Evolutionary conservation across 768 basidiomycete genomes (phyloP), one percentile per base, ranked within the genome.

Genomic region (Leccinum sublutescens): DNA sequence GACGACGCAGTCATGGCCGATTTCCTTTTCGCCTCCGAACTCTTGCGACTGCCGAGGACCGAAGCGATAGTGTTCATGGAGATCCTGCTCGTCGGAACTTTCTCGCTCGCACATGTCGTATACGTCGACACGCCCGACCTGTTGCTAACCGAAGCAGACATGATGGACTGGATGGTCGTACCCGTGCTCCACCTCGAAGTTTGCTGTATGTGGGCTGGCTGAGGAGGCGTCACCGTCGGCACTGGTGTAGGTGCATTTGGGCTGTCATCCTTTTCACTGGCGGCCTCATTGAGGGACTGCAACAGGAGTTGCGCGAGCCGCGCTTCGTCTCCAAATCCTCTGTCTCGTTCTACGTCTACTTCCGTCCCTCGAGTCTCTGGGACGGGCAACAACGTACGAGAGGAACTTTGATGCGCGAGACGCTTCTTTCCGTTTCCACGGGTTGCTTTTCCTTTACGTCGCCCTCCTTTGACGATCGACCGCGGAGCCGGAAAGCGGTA

Each of bases 401-500:
- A 55, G 4, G 71, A 74, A 55, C 57, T 61, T 61, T 75, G 70
- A 47, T 67, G 64, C 14, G 49, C 61, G 34, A 74, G 64, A n/a
- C 38, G 55, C 31, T 62, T 63, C 48, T 62, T 68, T 17, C 73
- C 61, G n/a, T 55, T 60, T 49, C 50, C 48, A 23, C 56, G 61
- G 12, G 31, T 7, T 51, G 50, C 62, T 54, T 62, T 73, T 38
- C 55, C 61, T 49, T 64, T 68, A 25, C 61, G 55, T 31, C 55
- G 64, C 8, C 68, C 65, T 34, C 62, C 64, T 48, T 66, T 74
- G 62, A 58, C 61, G n/a, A 63, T 61, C 0, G 74, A 70, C 54
- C 68, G 72, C 1, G 72, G 72, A 4, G 74, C 72, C 9, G 73
- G 66, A 47, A 73, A 73, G 27, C 72, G 73, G 23, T 73, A 73